Evolutionary conservation across 257 asterid species (phyloP), one percentile per base, ranked within the genome.

Genomic region (Solanum gandarillasii): DNA sequence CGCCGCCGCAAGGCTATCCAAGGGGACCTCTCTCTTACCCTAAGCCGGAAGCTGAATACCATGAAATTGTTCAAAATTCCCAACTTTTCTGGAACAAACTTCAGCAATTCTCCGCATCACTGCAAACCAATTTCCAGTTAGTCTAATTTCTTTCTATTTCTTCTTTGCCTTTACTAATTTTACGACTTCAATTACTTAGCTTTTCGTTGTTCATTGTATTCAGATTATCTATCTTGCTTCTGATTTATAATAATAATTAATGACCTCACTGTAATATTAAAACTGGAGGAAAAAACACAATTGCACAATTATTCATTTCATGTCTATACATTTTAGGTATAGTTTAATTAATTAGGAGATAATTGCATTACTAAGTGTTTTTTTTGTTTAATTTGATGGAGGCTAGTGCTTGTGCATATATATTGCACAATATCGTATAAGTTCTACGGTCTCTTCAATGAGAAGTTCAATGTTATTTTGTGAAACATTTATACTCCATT

Each of bases 1-100:
- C 23, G 21, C 83, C 16, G n/a, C 27, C n/a, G 8, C 36, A 14
- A 41, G 35, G 43, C 35, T 36, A 86, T 31, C 68, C 84, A 32
- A 46, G 14, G 29, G 78, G 27, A 35, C 58, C 84, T 32, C 84
- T 48, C 84, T 83, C 90, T 85, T 95, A 94, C 91, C 98, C 98
- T 86, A 94, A 92, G 81, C 95, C 98, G 62, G 94, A 95, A 93
- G 98, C 97, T 35, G 96, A 93, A 68, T 97, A 92, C 86, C 95
- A 91, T n/a, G 91, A 95, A 86, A 92, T 97, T 89, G 88, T 90
- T 88, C 96, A 94, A 82, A 91, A 88, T 93, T 92, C 98, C 7
- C 94, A 95, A 83, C 9, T 92, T 89, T 95, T 95, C 92, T 87
- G 88, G 92, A 92, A 92, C 85, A 95, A 93, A 89, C 98, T 97